phyloP scores from a whole-genome alignment of 257 asterid species.

The Forsythia suspensa region DNA sequence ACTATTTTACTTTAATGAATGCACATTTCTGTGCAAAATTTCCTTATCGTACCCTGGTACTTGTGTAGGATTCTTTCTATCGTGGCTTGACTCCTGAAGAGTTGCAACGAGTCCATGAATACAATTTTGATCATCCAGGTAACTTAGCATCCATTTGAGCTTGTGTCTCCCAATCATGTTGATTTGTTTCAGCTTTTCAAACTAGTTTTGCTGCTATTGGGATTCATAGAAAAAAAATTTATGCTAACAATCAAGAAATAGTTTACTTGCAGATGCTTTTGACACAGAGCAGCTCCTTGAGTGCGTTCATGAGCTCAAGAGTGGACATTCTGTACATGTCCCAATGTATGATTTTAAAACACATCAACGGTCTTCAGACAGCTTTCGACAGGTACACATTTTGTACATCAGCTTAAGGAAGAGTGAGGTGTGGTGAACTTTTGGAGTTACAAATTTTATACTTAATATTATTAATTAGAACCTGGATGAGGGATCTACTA shows the following conservation, averaged over 20 bases:
- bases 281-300: conserved; percentile 98
- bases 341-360: conserved; percentile 94
- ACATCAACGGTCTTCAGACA: conserved; percentile 80
- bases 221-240: not conserved
- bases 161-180: not conserved
- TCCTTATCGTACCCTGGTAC: conserved; percentile 14
- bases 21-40: not conserved
- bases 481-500: conserved; percentile 1
- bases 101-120: conserved; percentile 70
- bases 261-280: conserved; percentile 76
- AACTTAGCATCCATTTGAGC: conserved; percentile 12
- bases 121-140: conserved; percentile 99
- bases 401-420: not conserved
- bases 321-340: conserved; percentile 80
- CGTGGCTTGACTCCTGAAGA: conserved; percentile 93
- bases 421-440: not conserved
- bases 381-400: conserved; percentile 83
- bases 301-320: conserved; percentile 66
- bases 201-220: conserved; percentile 11
- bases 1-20: too few relatives aligned
- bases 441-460: not conserved
- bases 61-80: conserved; percentile 85
- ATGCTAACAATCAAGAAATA: conserved; percentile 4
- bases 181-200: conserved; percentile 8
- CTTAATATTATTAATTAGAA: conserved; percentile 3